A percentile compares a stretch with the other conserved stretches of the same genome.
phyloP scores from a whole-genome alignment of 2,329 filamentous ascomycete genomes.

The Cryphonectria radicalis region DNA sequence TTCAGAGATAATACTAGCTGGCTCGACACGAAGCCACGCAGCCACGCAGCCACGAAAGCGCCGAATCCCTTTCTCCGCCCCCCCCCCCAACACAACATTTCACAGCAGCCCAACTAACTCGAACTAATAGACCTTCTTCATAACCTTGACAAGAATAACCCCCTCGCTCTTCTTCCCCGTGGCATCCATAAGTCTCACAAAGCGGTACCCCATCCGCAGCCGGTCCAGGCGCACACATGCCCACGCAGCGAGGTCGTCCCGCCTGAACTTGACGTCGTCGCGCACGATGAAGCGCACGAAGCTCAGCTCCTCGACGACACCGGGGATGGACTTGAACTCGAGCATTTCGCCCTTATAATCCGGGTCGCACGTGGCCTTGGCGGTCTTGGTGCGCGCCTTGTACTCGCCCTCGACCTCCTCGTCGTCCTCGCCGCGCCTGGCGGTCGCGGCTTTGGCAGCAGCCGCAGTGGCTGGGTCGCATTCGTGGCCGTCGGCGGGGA shows the following conservation, averaged over 20 bases:
- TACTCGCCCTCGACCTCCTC: constrained; percentile 61
- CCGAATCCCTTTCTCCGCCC: too few species aligned
- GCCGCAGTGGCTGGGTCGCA: constrained; percentile 21
- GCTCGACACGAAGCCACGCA: background rate
- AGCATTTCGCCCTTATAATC: constrained; percentile 66
- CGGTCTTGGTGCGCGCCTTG: constrained; percentile 58
- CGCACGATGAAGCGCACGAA: constrained; percentile 85
- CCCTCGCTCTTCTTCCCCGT: constrained; percentile 70
- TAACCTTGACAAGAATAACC: constrained; percentile 73
- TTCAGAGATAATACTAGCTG: background rate
- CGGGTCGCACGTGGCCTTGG: constrained; percentile 58
- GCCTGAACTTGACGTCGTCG: constrained; percentile 77
- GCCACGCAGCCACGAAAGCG: background rate
- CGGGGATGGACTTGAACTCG: constrained; percentile 57
- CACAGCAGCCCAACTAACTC: background rate
- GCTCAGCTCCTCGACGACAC: constrained; percentile 69
- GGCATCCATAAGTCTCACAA: constrained; percentile 75
- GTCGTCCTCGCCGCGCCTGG: constrained; percentile 43
- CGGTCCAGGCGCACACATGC: constrained; percentile 85
- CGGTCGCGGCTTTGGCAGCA: constrained; percentile 9
- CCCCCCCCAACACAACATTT: background rate
- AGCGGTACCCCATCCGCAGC: constrained; percentile 73
- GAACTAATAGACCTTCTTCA: constrained; percentile 54
- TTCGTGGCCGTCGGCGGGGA: constrained; percentile 18
- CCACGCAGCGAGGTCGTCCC: constrained; percentile 83